phyloP scores from a whole-genome alignment of 2,329 filamentous ascomycete species.

The Fusarium transvaalense region DNA sequence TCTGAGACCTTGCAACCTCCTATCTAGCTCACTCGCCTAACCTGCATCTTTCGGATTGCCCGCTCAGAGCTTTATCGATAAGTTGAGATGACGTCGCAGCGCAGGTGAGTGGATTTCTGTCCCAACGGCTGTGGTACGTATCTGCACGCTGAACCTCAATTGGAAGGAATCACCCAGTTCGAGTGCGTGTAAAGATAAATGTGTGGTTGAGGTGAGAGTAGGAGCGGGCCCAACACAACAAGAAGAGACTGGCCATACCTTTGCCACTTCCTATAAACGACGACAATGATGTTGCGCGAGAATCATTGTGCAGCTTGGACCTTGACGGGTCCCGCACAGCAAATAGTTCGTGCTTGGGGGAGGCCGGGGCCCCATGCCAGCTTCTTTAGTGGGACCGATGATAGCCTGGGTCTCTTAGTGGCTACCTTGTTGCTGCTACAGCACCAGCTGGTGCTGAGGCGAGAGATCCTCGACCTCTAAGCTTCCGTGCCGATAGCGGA shows the following conservation, averaged over 20 bases:
- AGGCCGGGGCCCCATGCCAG: slow-evolving; percentile 34
- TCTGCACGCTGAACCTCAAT: slow-evolving; percentile 26
- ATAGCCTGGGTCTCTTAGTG: slow-evolving; percentile 21
- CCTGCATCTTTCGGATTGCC: slow-evolving; percentile 31
- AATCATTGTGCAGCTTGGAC: slow-evolving; percentile 37
- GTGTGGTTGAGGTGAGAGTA: slow-evolving; percentile 30
- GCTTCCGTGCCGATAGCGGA: slow-evolving; percentile 38
- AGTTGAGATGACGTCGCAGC: slow-evolving; percentile 48
- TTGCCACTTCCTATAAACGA: slow-evolving; percentile 32
- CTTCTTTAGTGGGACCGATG: slow-evolving; percentile 29
- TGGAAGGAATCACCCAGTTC: slow-evolving; percentile 21
- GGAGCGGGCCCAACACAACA: slow-evolving; percentile 28
- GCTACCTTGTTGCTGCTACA: slow-evolving; percentile 4
- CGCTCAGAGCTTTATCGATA: slow-evolving; percentile 49
- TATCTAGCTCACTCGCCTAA: slow-evolving; percentile 40
- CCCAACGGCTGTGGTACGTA: slow-evolving; percentile 46
- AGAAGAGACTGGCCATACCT: slow-evolving; percentile 11
- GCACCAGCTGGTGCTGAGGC: slow-evolving; percentile 4
- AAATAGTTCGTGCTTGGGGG: slow-evolving; percentile 20
- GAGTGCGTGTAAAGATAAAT: slow-evolving; percentile 15
- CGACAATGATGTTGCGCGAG: slow-evolving; percentile 32
- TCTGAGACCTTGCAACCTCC: slow-evolving; percentile 43
- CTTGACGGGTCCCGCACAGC: slow-evolving; percentile 17
- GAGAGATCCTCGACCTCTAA: slow-evolving; percentile 2
- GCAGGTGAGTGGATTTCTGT: slow-evolving; percentile 37